phyloP scores from a whole-genome alignment of 2,329 filamentous ascomycete genomes.

The Beauveria sp. region DNA sequence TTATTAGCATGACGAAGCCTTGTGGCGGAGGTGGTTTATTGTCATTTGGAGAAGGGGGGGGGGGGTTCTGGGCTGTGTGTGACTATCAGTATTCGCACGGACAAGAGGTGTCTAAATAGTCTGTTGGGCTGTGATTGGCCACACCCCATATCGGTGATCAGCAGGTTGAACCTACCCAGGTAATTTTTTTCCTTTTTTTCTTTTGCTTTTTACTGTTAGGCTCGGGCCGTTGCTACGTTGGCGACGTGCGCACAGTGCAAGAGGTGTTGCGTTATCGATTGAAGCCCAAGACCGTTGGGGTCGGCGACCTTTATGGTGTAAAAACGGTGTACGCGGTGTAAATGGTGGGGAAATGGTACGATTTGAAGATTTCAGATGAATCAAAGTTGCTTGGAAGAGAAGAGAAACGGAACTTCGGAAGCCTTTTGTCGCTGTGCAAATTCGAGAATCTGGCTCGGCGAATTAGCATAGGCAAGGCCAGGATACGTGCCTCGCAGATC shows the following conservation, averaged over 20 bases:
- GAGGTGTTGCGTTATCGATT: too few relatives aligned
- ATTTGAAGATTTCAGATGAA: neutral
- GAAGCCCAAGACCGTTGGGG: too few relatives aligned
- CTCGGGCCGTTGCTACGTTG: neutral
- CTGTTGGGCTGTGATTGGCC: too few relatives aligned
- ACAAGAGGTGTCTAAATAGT: neutral
- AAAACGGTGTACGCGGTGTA: neutral
- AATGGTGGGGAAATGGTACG: neutral
- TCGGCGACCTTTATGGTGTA: too few relatives aligned
- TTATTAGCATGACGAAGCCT: neutral
- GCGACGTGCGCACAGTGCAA: neutral
- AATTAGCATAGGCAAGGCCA: neutral
- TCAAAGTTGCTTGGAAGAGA: neutral
- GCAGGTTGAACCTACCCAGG: too few relatives aligned
- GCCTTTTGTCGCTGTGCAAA: neutral
- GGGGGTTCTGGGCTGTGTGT: neutral
- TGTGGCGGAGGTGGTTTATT: neutral
- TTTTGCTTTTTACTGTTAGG: neutral
- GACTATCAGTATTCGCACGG: neutral
- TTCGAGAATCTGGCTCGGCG: neutral
- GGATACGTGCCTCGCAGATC: neutral
- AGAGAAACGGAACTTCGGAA: too few relatives aligned
- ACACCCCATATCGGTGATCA: too few relatives aligned
- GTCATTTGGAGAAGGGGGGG: too few relatives aligned
- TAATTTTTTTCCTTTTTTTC: neutral